Conservation (phyloP, 2,329 filamentous ascomycete species). For the Trichoderma guizhouense region DNA sequence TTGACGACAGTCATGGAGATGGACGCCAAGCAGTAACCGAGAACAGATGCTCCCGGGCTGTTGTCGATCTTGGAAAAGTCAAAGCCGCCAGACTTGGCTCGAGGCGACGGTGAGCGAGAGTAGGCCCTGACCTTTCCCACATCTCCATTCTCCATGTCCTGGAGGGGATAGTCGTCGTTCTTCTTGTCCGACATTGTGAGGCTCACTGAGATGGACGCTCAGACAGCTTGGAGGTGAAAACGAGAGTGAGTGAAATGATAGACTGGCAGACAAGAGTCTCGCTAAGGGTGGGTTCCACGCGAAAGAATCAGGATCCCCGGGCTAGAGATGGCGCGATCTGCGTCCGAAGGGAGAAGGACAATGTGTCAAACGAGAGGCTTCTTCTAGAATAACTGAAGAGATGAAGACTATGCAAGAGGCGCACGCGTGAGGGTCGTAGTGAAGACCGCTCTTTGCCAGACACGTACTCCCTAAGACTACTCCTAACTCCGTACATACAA, state of each 20-base stretch:
- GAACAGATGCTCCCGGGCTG: constrained; percentile 74
- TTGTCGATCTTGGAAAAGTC: constrained; percentile 58
- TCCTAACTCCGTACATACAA: constrained; percentile 18
- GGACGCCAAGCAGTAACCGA: constrained; percentile 91
- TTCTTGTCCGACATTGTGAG: constrained; percentile 77
- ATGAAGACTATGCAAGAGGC: constrained; percentile 13
- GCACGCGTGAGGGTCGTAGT: constrained; percentile 6
- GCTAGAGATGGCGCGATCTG: constrained; percentile 3
- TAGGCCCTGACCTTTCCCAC: constrained; percentile 40
- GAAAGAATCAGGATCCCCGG: neutral
- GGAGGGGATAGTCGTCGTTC: constrained; percentile 74
- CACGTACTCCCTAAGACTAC: constrained; percentile 16
- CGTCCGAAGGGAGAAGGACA: neutral
- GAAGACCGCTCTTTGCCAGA: constrained; percentile 18
- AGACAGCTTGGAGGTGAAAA: no score
- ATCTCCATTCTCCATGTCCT: constrained; percentile 61
- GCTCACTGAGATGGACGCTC: neutral
- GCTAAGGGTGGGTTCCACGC: constrained; percentile 11
- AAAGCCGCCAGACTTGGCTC: constrained; percentile 24
- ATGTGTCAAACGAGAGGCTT: constrained; percentile 15
- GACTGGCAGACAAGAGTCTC: constrained; percentile 1
- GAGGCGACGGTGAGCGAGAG: constrained; percentile 20
- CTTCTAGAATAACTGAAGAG: constrained; percentile 15
- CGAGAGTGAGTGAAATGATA: neutral
- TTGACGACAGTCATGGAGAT: constrained; percentile 99